A percentile compares a stretch with the other conserved stretches of the same genome.
These are phyloP conservation scores for Neofusicoccum cordaticola DNA, from an alignment of 2,329 filamentous ascomycete species.

Conservation along the genomic window DNA sequence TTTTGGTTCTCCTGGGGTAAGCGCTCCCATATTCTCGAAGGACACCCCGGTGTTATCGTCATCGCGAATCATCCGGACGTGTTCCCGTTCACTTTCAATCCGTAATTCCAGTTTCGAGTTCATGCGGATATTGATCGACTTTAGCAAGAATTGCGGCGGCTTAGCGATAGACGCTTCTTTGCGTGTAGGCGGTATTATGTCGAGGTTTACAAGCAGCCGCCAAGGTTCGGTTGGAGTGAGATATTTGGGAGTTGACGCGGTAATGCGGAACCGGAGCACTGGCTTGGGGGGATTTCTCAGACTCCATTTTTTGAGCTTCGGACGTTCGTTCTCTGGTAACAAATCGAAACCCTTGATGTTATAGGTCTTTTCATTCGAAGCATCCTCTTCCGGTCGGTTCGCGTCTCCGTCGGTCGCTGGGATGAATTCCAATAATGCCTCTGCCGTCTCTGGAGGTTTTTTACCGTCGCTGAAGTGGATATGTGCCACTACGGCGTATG, in stretches of 20 bases:
- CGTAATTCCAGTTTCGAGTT: neutral
- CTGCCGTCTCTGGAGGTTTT: neutral
- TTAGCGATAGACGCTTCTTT: neutral
- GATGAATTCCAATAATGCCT: neutral
- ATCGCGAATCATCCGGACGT: neutral
- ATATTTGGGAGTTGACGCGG: neutral
- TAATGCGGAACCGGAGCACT: neutral
- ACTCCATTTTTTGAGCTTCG: neutral
- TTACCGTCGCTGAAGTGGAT: neutral
- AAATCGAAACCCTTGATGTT: neutral
- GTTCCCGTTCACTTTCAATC: neutral
- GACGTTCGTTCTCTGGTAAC: neutral
- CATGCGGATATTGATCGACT: neutral
- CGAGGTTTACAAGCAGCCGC: neutral
- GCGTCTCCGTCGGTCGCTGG: neutral
- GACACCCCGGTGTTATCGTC: neutral
- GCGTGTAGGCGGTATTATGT: neutral
- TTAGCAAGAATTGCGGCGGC: neutral
- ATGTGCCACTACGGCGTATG: neutral
- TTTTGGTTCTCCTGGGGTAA: neutral
- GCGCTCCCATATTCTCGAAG: neutral
- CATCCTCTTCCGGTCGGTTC: neutral
- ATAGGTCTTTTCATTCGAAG: neutral
- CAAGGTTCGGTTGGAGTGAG: neutral
- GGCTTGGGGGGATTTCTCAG: neutral